Percentiles rank a stretch among this genome's conserved stretches.
Conservation (phyloP, 768 basidiomycete genomes). For the Lentinula raphanica region DNA sequence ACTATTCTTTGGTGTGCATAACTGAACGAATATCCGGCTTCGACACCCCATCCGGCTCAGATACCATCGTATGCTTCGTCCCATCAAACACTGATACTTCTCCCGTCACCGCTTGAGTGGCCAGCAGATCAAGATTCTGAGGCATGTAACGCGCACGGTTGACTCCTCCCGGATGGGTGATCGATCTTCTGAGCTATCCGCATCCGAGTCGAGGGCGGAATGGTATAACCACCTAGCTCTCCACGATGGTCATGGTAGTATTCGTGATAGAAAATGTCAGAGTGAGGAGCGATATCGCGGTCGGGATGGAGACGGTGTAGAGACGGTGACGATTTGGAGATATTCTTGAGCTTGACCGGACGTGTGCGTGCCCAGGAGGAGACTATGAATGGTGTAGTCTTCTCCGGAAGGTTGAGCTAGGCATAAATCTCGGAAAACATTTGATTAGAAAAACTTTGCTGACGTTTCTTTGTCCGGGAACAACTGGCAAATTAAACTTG, state of each 20-base stretch:
- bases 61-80: slow-evolving; percentile 93
- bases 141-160: slow-evolving; percentile 99
- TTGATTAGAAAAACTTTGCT: too few species aligned
- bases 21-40: slow-evolving; percentile 87
- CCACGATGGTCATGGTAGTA: slow-evolving; percentile 91
- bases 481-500: slow-evolving; percentile 97
- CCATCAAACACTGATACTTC: slow-evolving; percentile 95
- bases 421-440: too few species aligned
- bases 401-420: slow-evolving; percentile 61
- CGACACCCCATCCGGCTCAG: slow-evolving; percentile 77
- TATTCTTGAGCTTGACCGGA: slow-evolving; percentile 92
- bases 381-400: slow-evolving; percentile 90
- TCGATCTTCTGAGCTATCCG: slow-evolving; percentile 88
- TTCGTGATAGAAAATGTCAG: slow-evolving; percentile 71
- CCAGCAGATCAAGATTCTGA: slow-evolving; percentile 95
- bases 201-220: slow-evolving; percentile 78
- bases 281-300: slow-evolving; percentile 51
- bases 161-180: slow-evolving; percentile 94
- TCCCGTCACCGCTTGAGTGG: slow-evolving; percentile 88
- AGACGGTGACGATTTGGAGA: slow-evolving; percentile 91
- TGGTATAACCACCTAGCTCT: slow-evolving; percentile 86
- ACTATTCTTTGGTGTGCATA: slow-evolving; percentile 94
- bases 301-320: slow-evolving; percentile 86
- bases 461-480: slow-evolving; percentile 97
- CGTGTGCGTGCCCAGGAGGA: slow-evolving; percentile 96